Evolutionary conservation across 1,284 basidiomycete species (phyloP).

Genomic region (Meira miltonrushii): DNA sequence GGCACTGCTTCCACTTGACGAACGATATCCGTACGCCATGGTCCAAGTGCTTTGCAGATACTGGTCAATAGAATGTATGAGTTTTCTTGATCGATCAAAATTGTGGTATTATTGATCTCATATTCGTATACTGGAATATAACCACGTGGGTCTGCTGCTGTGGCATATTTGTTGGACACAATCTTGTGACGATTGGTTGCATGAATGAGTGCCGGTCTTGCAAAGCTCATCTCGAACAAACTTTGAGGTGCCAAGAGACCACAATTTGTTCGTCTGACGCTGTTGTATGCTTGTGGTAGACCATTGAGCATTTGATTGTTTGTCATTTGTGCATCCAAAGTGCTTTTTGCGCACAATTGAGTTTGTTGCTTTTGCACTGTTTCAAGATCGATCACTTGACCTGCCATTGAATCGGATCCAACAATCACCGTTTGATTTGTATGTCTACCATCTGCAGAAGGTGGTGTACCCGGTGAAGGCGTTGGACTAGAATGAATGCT

Average conservation of each 20-base stretch:
- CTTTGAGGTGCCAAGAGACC: background rate
- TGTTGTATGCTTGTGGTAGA: no score
- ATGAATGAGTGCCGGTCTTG: background rate
- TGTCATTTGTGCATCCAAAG: no score
- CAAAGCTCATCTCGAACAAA: background rate
- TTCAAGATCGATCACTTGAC: no score
- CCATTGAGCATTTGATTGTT: no score
- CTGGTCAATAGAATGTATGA: constrained; percentile 33
- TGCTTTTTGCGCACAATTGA: no score
- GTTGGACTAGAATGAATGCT: no score
- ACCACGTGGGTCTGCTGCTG: background rate
- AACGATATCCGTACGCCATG: constrained; percentile 23
- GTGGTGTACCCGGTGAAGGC: no score
- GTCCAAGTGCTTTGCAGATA: constrained; percentile 32
- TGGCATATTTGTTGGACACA: background rate
- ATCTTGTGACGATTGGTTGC: background rate
- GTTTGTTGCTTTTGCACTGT: no score
- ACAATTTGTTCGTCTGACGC: no score
- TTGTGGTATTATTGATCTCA: constrained; percentile 22
- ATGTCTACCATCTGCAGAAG: no score
- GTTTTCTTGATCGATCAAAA: constrained; percentile 36
- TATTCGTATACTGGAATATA: constrained; percentile 27
- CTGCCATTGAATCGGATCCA: no score
- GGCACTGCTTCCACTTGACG: constrained; percentile 17
- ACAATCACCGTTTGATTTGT: no score